Evolutionary conservation across 768 basidiomycete genomes (phyloP).

Genomic region (Tricholoma sp.): DNA sequence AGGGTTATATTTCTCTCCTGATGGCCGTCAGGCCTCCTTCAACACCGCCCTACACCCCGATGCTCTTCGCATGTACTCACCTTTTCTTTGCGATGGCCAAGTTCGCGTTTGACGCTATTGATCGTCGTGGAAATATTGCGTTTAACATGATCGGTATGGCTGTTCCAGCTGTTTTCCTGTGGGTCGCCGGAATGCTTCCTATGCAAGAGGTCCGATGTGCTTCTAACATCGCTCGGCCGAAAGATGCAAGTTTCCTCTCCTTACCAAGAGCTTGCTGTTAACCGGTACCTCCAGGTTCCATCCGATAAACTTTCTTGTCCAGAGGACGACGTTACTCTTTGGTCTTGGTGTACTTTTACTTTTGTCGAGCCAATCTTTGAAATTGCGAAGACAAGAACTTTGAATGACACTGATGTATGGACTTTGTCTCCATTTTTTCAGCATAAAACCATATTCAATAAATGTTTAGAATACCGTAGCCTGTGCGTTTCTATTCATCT

Average conservation of each 20-base stretch:
- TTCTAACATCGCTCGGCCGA: constrained; percentile 41
- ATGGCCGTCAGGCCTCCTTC: constrained; percentile 34
- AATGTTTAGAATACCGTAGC: constrained; percentile 49
- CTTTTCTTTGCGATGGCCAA: constrained; percentile 31
- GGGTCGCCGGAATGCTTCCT: constrained; percentile 54
- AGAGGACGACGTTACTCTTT: constrained; percentile 59
- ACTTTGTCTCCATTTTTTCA: constrained; percentile 60
- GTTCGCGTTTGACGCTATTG: constrained; percentile 27
- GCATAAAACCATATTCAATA: constrained; percentile 63
- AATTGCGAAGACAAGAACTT: constrained; percentile 44
- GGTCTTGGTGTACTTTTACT: constrained; percentile 61
- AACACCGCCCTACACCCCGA: constrained; percentile 50
- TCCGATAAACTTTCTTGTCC: constrained; percentile 48
- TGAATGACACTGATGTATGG: constrained; percentile 55
- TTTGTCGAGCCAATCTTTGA: constrained; percentile 60
- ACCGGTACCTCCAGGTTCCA: constrained; percentile 34
- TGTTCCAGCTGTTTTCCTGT: constrained; percentile 35
- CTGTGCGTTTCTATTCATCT: constrained; percentile 23
- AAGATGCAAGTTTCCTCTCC: constrained; percentile 35
- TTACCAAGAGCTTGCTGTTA: not conserved
- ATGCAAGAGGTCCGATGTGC: constrained; percentile 40
- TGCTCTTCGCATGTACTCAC: constrained; percentile 37
- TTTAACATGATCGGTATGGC: constrained; percentile 24
- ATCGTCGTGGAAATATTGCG: constrained; percentile 6
- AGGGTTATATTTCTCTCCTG: constrained; percentile 43